Evolutionary conservation across 352 stramenopile genomes (phyloP).

Genomic region (Globisporangium acanthophoron): DNA sequence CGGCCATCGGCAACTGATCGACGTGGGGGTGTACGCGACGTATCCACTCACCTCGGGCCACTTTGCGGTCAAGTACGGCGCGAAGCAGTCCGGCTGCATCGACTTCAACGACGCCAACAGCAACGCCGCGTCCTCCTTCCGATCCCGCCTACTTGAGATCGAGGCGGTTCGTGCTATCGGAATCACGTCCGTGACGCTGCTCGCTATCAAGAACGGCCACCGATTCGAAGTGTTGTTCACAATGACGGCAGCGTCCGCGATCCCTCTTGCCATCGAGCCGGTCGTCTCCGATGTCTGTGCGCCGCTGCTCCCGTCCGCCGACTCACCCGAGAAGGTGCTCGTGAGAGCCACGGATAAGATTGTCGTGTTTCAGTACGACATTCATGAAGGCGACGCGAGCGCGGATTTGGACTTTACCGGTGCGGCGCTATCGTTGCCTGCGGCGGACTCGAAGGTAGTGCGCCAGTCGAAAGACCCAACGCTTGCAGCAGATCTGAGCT

Average conservation of each 20-base stretch:
- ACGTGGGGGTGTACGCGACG: constrained; percentile 55
- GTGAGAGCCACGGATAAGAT: constrained; percentile 29
- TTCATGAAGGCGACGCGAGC: constrained; percentile 26
- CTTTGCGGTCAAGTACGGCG: constrained; percentile 49
- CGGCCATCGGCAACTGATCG: constrained; percentile 56
- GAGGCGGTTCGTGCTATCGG: constrained; percentile 38
- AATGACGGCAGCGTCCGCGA: constrained; percentile 29
- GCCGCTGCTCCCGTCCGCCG: constrained; percentile 32
- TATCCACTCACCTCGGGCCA: constrained; percentile 50
- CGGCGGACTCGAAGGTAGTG: constrained; percentile 18
- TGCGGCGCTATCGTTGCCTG: constrained; percentile 22
- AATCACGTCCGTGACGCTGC: constrained; percentile 38
- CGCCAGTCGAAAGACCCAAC: constrained; percentile 26
- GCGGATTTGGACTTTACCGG: constrained; percentile 24
- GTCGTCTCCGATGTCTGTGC: constrained; percentile 46
- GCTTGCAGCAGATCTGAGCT: constrained; percentile 22
- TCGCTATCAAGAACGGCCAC: constrained; percentile 44
- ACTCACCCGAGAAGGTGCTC: constrained; percentile 33
- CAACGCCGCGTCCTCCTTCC: constrained; percentile 30
- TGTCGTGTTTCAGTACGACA: constrained; percentile 56
- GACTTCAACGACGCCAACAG: constrained; percentile 45
- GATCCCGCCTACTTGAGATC: constrained; percentile 38
- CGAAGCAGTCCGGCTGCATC: constrained; percentile 36
- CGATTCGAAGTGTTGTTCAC: constrained; percentile 57
- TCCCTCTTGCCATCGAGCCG: constrained; percentile 34